phyloP scores from a whole-genome alignment of 2,329 filamentous ascomycete species.

The Aspergillus melleus region DNA sequence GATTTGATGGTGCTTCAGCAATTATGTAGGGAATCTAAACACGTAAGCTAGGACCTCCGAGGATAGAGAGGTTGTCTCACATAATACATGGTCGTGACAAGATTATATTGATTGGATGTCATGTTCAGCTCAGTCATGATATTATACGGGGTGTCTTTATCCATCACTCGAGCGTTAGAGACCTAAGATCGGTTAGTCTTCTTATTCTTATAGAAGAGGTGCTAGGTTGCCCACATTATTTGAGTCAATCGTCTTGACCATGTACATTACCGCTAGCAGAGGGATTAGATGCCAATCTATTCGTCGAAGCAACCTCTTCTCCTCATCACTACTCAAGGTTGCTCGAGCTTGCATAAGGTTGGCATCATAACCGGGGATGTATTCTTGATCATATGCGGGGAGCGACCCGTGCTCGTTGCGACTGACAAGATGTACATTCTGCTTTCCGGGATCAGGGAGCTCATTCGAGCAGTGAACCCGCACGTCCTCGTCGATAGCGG shows the following conservation, averaged over 20 bases:
- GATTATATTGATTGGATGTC: constrained; percentile 7
- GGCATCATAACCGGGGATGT: constrained; percentile 1
- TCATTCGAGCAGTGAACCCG: background rate
- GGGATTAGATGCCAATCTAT: constrained; percentile 8
- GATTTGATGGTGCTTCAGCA: constrained; percentile 4
- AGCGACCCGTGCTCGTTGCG: background rate
- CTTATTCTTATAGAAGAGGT: too few species aligned
- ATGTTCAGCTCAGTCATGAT: constrained; percentile 4
- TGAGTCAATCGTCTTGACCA: constrained; percentile 5
- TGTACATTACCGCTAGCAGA: constrained; percentile 5
- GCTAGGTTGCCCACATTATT: background rate
- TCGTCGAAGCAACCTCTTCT: constrained; percentile 2
- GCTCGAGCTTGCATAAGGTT: constrained; percentile 2
- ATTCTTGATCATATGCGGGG: background rate
- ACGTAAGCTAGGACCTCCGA: background rate
- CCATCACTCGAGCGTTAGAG: constrained; percentile 1
- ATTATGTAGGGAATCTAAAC: constrained; percentile 4
- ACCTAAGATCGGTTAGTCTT: background rate
- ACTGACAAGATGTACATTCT: background rate
- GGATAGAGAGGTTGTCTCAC: background rate
- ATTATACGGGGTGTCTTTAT: constrained; percentile 3
- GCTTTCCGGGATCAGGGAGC: background rate
- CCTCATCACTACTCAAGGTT: background rate
- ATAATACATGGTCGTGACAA: constrained; percentile 7
- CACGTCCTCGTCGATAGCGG: background rate